Evolutionary conservation across 768 basidiomycete species (phyloP).

Genomic region (Cytidiella melzeri): DNA sequence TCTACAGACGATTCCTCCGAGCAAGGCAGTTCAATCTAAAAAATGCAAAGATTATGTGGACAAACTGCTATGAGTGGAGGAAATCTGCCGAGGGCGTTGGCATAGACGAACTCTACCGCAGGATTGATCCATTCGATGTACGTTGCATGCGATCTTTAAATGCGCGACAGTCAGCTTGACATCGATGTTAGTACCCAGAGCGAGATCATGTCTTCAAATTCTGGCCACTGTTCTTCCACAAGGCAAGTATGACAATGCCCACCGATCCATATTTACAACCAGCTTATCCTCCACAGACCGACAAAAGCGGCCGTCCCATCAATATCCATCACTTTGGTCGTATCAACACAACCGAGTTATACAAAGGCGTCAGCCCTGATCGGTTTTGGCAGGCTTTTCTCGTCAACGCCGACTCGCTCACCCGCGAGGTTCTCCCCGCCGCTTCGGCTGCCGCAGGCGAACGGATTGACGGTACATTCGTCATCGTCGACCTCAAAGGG

Average conservation of each 20-base stretch:
- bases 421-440: conserved; percentile 63
- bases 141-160: conserved; percentile 21
- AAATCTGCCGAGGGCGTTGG: conserved; percentile 56
- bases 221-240: conserved; percentile 79
- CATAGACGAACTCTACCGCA: conserved; percentile 55
- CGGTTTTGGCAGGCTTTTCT: conserved; percentile 48
- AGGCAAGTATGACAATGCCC: conserved; percentile 33
- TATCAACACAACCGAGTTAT: conserved; percentile 37
- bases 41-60: conserved; percentile 59
- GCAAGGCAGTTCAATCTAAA: conserved; percentile 59
- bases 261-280: not conserved
- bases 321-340: conserved; percentile 61
- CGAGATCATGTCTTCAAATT: conserved; percentile 63
- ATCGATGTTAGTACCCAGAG: conserved; percentile 59
- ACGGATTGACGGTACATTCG: conserved; percentile 45
- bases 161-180: too few species aligned
- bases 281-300: conserved; percentile 37
- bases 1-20: conserved; percentile 65
- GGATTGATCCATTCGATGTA: conserved; percentile 67
- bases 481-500: conserved; percentile 65
- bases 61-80: conserved; percentile 64
- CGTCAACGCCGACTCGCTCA: conserved; percentile 59
- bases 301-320: conserved; percentile 72
- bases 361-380: conserved; percentile 25
- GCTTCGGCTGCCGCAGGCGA: conserved; percentile 49